Evolutionary conservation across 805 yeast species (phyloP), one percentile per base, ranked within the genome.

Genomic region (Schwanniomyces vanrijiae): DNA sequence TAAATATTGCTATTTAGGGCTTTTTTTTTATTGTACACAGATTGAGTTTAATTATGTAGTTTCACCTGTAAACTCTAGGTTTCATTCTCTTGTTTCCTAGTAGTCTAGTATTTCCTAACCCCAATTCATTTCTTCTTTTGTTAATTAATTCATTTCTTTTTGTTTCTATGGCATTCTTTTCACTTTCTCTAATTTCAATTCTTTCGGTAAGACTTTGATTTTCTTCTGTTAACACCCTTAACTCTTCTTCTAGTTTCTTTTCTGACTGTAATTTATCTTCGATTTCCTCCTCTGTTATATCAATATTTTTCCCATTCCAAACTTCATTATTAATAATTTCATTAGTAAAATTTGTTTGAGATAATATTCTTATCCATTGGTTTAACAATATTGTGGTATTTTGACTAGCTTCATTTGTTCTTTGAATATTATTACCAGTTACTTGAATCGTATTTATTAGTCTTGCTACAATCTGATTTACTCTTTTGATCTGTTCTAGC

Each of bases 331-430:
- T 68, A 51, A 82, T 65, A 16, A 80, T 59, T 8, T 75, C 72
- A 22, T 73, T 68, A 3, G 84, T 77, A 55, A 81, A 79, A 29
- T 77, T 76, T 19, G 86, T 78, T 55, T 83, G 87, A 13, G 86
- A 81, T 18, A 83, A 71, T 42, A 84, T 82, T 51, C 76, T 71
- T 44, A 80, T 75, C 87, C 87, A 84, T 19, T 81, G 72, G 47
- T 79, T 83, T 20, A 84, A 61, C 21, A 84, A 64, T 21, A 68
- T 67, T 45, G 78, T 73, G 0, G 84, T 75, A 25, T 75, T 73
- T 34, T 69, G 72, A 37, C 81, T 71, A 4, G 82, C 73, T 18
- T 62, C 65, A 46, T 73, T 69, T 31, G 64, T 52, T 24, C 62
- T 58, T 18, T 54, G 49, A 11, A 80, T 56, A 43, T 71, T 63